Base-by-base conservation (phyloP, 2,329 filamentous ascomycete genomes). In the Lachnellula occidentalis region DNA sequence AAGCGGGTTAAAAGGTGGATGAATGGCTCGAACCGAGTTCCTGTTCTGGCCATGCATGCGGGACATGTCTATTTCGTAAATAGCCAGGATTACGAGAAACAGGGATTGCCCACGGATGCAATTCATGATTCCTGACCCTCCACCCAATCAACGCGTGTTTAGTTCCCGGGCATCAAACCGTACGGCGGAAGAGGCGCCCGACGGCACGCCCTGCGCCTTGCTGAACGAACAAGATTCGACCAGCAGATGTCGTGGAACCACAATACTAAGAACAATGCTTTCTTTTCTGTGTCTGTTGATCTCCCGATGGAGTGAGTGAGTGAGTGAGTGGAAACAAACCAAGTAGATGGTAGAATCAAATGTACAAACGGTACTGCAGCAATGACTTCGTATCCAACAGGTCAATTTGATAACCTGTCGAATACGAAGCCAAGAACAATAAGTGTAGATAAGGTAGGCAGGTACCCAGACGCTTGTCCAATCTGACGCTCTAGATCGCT, bases 181-280 rank as follows among this genome's bases (percentile, higher is more conserved):
- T 54, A 54, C 49, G 41, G 47, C 49, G 39, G 50, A 41, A 46
- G 37, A 48, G 53, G 56, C 56, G 56, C 47, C 37, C 11, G 15
- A 22, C 45, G 27, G 27, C 27, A 31, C 27, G 27, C 27, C 9
- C 27, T 11, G 27, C 9, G 27, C 27, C 11, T 9, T 9, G 27
- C 27, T n/a, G 27, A 34, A 19, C 24, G 14, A 48, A 48, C 15
- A n/a, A 48, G 45, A n/a, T 45, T 14, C 3, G 19, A 9, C 17
- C 36, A 19, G 19, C 17, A 14, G 31, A 45, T 22, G 43, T 17
- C 21, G 12, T 15, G 22, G n/a, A 19, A 22, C n/a, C n/a, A n/a
- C 42, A 14, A 17, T 34, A 8, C 22, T 12, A 27, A 22, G n/a
- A 34, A 47, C 21, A 7, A 6, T 5, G 24, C 3, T 24, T 24